Percentiles rank a stretch among this genome's conserved stretches.
Evolutionary conservation across 164 flowering plant species (phyloP).

Genomic region (Tetracentron sinense): DNA sequence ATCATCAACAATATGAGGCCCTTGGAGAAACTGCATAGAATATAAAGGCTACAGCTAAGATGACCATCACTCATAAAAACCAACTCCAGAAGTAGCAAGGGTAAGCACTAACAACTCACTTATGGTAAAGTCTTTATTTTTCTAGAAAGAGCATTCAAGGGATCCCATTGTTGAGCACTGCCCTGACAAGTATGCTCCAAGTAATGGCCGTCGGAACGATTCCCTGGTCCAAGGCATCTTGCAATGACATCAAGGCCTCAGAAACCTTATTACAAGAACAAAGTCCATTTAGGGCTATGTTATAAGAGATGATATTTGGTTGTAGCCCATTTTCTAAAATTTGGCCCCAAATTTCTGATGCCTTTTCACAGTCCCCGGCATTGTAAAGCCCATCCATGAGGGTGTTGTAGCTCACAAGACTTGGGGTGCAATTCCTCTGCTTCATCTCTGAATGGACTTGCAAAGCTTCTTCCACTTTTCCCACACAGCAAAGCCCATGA

Average conservation of each 20-base stretch:
- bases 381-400: slow-evolving; percentile 79
- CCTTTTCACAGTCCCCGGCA: slow-evolving; percentile 44
- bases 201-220: slow-evolving; percentile 65
- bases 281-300: slow-evolving; percentile 72
- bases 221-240: slow-evolving; percentile 53
- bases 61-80: neutral
- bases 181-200: slow-evolving; percentile 79
- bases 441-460: slow-evolving; percentile 51
- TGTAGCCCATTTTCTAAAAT: slow-evolving; percentile 46
- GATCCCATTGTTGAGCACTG: slow-evolving; percentile 27
- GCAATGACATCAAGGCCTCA: slow-evolving; percentile 48
- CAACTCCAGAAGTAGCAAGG: neutral
- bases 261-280: slow-evolving; percentile 56
- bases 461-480: slow-evolving; percentile 58
- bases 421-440: slow-evolving; percentile 43
- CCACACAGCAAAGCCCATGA: slow-evolving; percentile 78
- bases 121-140: neutral
- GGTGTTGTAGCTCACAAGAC: slow-evolving; percentile 78
- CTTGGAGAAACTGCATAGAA: neutral
- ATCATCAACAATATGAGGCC: neutral
- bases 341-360: slow-evolving; percentile 57
- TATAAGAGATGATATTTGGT: slow-evolving; percentile 82
- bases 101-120: neutral
- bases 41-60: neutral
- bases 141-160: slow-evolving; percentile 1